Evolutionary conservation across 129 eudicot genomes (phyloP).

Genomic region (Heracleum sosnowskyi): DNA sequence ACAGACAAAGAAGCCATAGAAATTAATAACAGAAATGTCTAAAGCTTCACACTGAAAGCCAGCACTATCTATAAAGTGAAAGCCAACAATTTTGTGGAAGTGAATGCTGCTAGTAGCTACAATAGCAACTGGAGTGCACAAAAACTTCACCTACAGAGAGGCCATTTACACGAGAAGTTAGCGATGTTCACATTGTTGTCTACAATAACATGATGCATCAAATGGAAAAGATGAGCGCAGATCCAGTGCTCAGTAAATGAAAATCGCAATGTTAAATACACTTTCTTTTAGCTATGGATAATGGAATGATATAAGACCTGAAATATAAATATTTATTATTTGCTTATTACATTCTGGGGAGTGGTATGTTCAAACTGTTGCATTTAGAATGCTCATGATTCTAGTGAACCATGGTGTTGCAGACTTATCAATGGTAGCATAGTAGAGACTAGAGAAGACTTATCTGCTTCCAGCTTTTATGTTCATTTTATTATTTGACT

Average conservation of each 20-base stretch:
- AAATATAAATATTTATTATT: not conserved
- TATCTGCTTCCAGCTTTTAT: not conserved
- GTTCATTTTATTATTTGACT: not conserved
- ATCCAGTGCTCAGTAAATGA: too few relatives aligned
- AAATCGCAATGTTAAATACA: too few relatives aligned
- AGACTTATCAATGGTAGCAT: not conserved
- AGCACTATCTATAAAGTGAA: too few relatives aligned
- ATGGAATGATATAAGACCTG: not conserved
- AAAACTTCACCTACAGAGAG: slow-evolving; percentile 79
- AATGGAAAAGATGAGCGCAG: slow-evolving; percentile 36
- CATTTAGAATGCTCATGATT: not conserved
- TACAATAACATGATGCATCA: too few relatives aligned
- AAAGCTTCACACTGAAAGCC: too few relatives aligned
- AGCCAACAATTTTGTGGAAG: too few relatives aligned
- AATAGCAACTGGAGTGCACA: slow-evolving; percentile 70
- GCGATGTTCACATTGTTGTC: slow-evolving; percentile 50
- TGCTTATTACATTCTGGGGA: not conserved
- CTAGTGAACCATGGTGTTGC: too few relatives aligned
- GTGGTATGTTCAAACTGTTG: not conserved
- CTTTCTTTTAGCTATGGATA: not conserved
- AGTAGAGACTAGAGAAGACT: not conserved
- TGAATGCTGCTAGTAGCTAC: too few relatives aligned
- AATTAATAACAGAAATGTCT: too few relatives aligned
- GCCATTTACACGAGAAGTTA: slow-evolving; percentile 63
- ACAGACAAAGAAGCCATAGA: too few relatives aligned